Evolutionary conservation across 75 land plant genomes (phyloP), one percentile per base, ranked within the genome.

Genomic region (Larix kaempferi): DNA sequence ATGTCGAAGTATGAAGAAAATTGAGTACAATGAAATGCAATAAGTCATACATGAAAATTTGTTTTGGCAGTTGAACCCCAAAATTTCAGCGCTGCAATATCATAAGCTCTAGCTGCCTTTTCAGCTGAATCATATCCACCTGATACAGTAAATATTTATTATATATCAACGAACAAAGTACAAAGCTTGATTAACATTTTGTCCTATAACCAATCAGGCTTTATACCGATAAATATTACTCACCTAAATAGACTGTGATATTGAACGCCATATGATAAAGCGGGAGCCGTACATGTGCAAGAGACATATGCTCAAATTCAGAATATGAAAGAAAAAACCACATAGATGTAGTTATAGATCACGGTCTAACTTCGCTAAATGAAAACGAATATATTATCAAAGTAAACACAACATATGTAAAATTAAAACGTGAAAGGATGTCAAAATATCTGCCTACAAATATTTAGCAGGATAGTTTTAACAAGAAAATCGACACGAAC

Each of bases 111-210:
- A 3, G 69, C 80, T 14, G 81, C 81, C 2, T 41, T 61, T 26
- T 80, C 81, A 27, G 60, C 80, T 2, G 14, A 41, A 29, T 80
- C 81, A 80, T 76, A 80, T 13, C 80, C 80, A 23, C 80, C 81
- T 80, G 63, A 16, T 17, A 59, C 17, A 59, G 2, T 5, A 17
- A 17, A 59, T 39, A 39, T 1, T 29, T 39, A 39, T 60, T 39
- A 39, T 39, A 39, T 4, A 39, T 39, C 41, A 15, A 19, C 21
- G 0, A 5, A 21, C 6, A 25, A 35, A 35, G 15, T 66, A 4
- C 15, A 27, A 66, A 66, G 26, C 11, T 27, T 33, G 15, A 33
- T 4, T 39, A 39, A 39, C 5, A 39, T 29, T n/a, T 0, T 44
- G 22, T 29, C 33, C 33, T 29, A 29, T 29, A 29, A 29, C 1